A percentile compares a stretch with the other conserved stretches of the same genome.
phyloP scores from a whole-genome alignment of 345 rosid species.

The Triadica sebifera region DNA sequence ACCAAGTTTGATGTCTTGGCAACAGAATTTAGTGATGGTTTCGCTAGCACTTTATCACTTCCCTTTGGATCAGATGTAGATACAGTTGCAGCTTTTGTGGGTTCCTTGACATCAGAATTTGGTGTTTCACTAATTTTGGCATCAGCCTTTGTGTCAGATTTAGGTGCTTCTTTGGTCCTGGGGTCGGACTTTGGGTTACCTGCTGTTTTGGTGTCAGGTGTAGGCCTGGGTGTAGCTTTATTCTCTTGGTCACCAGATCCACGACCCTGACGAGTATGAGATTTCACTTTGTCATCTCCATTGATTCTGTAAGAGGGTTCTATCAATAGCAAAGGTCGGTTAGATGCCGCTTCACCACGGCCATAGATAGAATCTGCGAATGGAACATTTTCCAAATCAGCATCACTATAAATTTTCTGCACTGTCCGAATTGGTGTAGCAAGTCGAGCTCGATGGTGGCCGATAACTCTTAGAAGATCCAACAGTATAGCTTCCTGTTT shows the following conservation, averaged over 20 bases:
- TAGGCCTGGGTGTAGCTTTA: conserved; percentile 37
- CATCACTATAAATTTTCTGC: conserved; percentile 25
- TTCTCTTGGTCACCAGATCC: conserved; percentile 47
- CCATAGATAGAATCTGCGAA: conserved; percentile 22
- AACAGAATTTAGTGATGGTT: conserved; percentile 33
- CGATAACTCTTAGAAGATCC: conserved; percentile 34
- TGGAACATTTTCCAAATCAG: conserved; percentile 31
- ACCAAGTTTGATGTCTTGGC: conserved; percentile 23
- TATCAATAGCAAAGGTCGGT: conserved; percentile 26
- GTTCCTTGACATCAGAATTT: conserved; percentile 37
- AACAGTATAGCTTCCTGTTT: conserved; percentile 32
- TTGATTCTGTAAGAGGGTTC: conserved; percentile 35
- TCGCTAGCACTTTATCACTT: conserved; percentile 32
- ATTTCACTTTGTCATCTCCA: conserved; percentile 44
- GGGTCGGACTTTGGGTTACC: conserved; percentile 34
- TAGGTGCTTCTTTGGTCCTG: conserved; percentile 37
- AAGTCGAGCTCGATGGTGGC: conserved; percentile 33
- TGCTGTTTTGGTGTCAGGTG: conserved; percentile 41
- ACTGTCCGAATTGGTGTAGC: conserved; percentile 32
- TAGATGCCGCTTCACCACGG: conserved; percentile 17
- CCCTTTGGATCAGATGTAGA: conserved; percentile 33
- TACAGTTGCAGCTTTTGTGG: conserved; percentile 25
- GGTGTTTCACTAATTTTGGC: conserved; percentile 37
- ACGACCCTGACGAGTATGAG: conserved; percentile 42
- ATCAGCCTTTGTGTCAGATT: conserved; percentile 34